Base-by-base conservation (phyloP, 129 eudicot genomes). In the Rutidosis leptorrhynchoides region DNA sequence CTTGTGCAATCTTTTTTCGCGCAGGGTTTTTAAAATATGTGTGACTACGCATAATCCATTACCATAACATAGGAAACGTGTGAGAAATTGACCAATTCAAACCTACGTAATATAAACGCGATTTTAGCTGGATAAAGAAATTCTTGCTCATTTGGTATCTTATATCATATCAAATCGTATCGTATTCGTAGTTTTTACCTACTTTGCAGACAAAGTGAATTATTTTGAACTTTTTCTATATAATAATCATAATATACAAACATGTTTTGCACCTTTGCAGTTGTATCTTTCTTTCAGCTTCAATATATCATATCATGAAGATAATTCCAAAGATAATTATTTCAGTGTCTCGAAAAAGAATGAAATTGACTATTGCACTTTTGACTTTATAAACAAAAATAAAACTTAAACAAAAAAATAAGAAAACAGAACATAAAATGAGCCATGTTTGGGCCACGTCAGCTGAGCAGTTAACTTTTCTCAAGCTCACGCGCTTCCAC, bases 401-500 rank as follows among this genome's bases (percentile, higher is more conserved):
- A 15, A 57, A 57, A 26, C n/a, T 22, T 14, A 45, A 20, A 58
- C 5, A 14, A 14, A 46, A 21, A 70, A 37, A 26, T 23, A 19
- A 10, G 5, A n/a, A 58, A 69, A 57, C 26, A 27, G 19, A 24
- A 37, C 42, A 40, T 11, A 69, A 37, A 59, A 26, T 8, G 7
- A 33, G 56, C 15, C 6, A 15, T 59, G 37, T 40, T 67, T 58
- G 64, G 55, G 69, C 64, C 69, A 61, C 57, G 32, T 49, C 62
- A 30, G 65, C n/a, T 4, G 25, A 21, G 23, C 12, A 17, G 0
- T 45, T 0, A 49, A 42, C 17, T 23, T 56, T 30, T 32, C 49
- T 23, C 60, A 20, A 73, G 12, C 51, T 30, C 58, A 63, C 65
- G 77, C 65, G 71, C 70, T 42, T 20, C 17, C 11, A 23, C 33